Conservation (phyloP, 768 basidiomycete genomes). For the Sarcomyxa edulis region DNA sequence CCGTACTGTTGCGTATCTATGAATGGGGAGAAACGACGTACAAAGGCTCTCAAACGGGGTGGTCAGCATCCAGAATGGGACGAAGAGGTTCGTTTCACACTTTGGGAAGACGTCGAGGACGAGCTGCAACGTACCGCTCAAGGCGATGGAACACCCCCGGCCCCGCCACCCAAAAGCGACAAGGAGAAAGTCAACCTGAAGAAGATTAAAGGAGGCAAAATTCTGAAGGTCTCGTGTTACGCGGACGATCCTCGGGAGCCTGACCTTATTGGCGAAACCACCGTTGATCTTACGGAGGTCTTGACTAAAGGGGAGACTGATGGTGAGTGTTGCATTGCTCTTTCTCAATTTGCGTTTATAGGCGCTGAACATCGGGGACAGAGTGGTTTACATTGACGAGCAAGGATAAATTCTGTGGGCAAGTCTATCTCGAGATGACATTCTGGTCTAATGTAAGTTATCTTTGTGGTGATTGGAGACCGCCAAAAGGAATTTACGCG, state of each 20-base stretch:
- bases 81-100: slow-evolving; percentile 90
- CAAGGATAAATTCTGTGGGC: slow-evolving; percentile 93
- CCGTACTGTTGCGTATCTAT: slow-evolving; percentile 84
- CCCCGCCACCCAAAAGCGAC: slow-evolving; percentile 60
- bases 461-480: not conserved
- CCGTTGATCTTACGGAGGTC: slow-evolving; percentile 84
- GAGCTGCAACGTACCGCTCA: slow-evolving; percentile 37
- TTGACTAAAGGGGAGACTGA: slow-evolving; percentile 95
- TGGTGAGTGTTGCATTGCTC: slow-evolving; percentile 53
- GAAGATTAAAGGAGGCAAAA: slow-evolving; percentile 65
- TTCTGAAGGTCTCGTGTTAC: slow-evolving; percentile 81
- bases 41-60: slow-evolving; percentile 92
- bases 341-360: slow-evolving; percentile 2
- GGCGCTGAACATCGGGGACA: slow-evolving; percentile 22
- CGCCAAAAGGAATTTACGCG: slow-evolving; percentile 3
- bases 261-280: slow-evolving; percentile 88
- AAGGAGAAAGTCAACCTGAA: slow-evolving; percentile 34
- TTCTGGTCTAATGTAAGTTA: slow-evolving; percentile 88
- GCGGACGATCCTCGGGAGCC: slow-evolving; percentile 96
- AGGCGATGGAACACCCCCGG: slow-evolving; percentile 51
- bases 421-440: slow-evolving; percentile 93
- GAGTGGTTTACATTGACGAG: slow-evolving; percentile 92
- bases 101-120: slow-evolving; percentile 71
- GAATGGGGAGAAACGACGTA: slow-evolving; percentile 80
- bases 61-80: slow-evolving; percentile 99